Evolutionary conservation across 768 basidiomycete genomes (phyloP), one percentile per base, ranked within the genome.

Genomic region (Pleurotus sapidus): DNA sequence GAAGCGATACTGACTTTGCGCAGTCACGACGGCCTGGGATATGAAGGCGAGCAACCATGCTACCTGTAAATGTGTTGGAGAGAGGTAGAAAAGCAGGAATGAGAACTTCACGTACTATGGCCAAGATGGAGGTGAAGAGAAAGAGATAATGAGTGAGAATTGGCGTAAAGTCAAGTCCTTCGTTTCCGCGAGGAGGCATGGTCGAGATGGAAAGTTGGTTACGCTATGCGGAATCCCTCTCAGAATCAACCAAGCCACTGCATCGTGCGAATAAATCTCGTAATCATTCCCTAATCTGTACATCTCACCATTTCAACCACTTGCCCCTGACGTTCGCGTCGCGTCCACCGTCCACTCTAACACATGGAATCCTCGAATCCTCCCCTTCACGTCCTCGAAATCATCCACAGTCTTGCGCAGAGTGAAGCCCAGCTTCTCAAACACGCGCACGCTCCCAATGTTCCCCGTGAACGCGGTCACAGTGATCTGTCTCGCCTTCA

Each of bases 101-200:
- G 51, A n/a, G 39, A 59, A 20, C 1, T 20, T 3, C 30, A 78
- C 91, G 64, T 61, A 94, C 91, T 57, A 91, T 68, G 30, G 93
- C 78, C 48, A 97, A 81, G 54, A 94, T 81, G 59, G 87, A 87
- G 1, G 95, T 96, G 67, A 92, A 88, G 24, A 96, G 79, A 68
- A 96, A 95, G 67, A 96, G 81, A 67, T 95, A 94, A 68, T 96
- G 93, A 15, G 92, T 91, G 57, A 93, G 79, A 60, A 96, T 89
- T 59, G 91, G 93, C 1, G 88, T 91, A 57, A 94, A 90, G 72
- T 94, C 91, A 62, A 91, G 82, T n/a, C 89, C 78, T 74, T 79
- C 80, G 65, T 73, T 82, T 66, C 75, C 79, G 64, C 81, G 79
- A 61, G 81, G 82, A 70, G 81, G 80, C 81, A 84, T 77, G 60